Conservation (phyloP, 495 filamentous ascomycete species). For the Penicillium subrubescens region DNA sequence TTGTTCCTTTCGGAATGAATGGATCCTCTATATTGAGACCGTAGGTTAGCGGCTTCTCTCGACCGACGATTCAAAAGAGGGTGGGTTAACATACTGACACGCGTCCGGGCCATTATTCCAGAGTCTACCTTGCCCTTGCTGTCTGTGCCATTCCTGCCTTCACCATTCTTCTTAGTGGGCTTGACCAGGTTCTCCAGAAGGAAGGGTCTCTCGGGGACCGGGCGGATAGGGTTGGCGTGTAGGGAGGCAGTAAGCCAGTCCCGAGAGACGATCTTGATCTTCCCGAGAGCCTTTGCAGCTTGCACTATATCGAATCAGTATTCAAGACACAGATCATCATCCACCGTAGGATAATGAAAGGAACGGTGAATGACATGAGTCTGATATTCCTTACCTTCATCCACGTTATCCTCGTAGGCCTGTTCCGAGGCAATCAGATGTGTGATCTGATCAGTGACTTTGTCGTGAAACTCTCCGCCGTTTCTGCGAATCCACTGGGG, state of each 20-base stretch:
- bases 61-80: neutral
- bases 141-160: neutral
- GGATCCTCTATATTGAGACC: slow-evolving; percentile 8
- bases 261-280: slow-evolving; percentile 56
- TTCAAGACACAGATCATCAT: neutral
- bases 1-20: neutral
- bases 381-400: slow-evolving; percentile 41
- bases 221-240: slow-evolving; percentile 25
- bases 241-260: slow-evolving; percentile 66
- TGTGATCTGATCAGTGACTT: slow-evolving; percentile 49
- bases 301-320: slow-evolving; percentile 35
- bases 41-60: neutral
- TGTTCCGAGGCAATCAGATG: slow-evolving; percentile 61
- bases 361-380: neutral
- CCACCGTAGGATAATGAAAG: neutral
- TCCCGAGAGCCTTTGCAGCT: slow-evolving; percentile 37
- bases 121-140: neutral
- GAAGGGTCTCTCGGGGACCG: slow-evolving; percentile 48
- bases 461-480: slow-evolving; percentile 49
- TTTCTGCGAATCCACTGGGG: slow-evolving; percentile 55
- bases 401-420: slow-evolving; percentile 47
- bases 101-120: neutral
- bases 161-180: slow-evolving; percentile 19
- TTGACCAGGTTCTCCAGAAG: slow-evolving; percentile 42
- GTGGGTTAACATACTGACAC: neutral